Conservation (phyloP, 495 filamentous ascomycete genomes). For the Cercophora sp. region DNA sequence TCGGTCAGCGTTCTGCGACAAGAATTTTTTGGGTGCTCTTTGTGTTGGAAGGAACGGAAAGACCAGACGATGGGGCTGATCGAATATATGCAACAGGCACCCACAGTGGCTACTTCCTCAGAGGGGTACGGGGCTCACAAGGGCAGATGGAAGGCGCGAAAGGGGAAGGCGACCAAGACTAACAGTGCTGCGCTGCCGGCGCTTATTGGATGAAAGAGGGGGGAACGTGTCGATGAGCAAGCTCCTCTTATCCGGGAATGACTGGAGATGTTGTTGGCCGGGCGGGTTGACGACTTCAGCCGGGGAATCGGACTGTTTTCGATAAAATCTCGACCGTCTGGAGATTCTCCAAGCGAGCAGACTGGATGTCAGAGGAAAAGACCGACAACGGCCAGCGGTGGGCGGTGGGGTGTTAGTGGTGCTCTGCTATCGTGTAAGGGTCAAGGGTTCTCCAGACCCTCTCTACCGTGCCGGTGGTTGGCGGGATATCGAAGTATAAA, state of each 20-base stretch:
- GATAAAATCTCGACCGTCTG: conserved; percentile 17
- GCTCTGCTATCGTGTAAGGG: conserved; percentile 24
- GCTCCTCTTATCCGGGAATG: conserved; percentile 19
- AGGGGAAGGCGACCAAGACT: neutral
- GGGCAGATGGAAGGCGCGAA: neutral
- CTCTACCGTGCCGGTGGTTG: conserved; percentile 23
- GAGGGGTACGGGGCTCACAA: neutral
- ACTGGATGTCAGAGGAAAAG: conserved; percentile 4
- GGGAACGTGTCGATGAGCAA: conserved; percentile 10
- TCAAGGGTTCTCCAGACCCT: conserved; percentile 24
- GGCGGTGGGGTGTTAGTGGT: conserved; percentile 23
- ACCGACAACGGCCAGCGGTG: conserved; percentile 15
- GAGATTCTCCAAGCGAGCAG: conserved; percentile 22
- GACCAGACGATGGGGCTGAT: neutral
- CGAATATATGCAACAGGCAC: neutral
- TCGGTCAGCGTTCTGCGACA: conserved; percentile 1
- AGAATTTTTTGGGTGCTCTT: neutral
- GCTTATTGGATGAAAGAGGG: conserved; percentile 13
- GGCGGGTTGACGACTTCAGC: conserved; percentile 27
- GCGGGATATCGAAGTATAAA: conserved; percentile 21
- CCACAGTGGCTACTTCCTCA: neutral
- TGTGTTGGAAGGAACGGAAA: neutral
- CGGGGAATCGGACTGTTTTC: conserved; percentile 18
- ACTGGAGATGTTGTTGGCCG: conserved; percentile 17
- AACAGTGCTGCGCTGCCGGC: neutral